These are phyloP conservation scores for Bombardia bombarda DNA, from an alignment of 495 filamentous ascomycete genomes.

Conservation along the genomic window DNA sequence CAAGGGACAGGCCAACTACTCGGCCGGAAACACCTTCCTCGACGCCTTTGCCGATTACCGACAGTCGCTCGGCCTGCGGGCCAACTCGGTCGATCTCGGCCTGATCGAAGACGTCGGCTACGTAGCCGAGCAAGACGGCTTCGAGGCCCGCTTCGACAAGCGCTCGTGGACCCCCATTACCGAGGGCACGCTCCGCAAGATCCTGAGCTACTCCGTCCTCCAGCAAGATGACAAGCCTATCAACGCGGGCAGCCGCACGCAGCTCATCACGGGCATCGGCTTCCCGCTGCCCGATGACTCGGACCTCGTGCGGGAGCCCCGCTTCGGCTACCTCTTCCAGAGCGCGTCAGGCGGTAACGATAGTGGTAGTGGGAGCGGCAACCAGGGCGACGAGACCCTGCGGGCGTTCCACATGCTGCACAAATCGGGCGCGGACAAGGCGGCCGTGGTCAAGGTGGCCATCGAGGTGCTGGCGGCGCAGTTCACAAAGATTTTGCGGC, in stretches of 20 bases:
- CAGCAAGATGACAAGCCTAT: constrained; percentile 14
- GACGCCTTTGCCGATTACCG: constrained; percentile 29
- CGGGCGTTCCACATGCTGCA: constrained; percentile 5
- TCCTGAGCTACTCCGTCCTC: constrained; percentile 23
- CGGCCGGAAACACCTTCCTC: constrained; percentile 50
- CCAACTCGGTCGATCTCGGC: constrained; percentile 16
- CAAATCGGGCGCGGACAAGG: constrained; percentile 2
- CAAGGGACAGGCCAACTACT: constrained; percentile 49
- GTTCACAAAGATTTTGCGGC: constrained; percentile 3
- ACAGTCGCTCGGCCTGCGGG: not conserved
- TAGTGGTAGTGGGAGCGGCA: not conserved
- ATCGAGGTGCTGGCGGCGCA: not conserved
- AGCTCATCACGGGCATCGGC: constrained; percentile 22
- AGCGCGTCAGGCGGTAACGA: not conserved
- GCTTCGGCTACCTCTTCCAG: constrained; percentile 3
- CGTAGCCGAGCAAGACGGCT: constrained; percentile 9
- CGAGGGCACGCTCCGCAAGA: constrained; percentile 21
- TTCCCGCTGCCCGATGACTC: constrained; percentile 13
- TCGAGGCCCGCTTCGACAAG: not conserved
- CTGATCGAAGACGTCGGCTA: constrained; percentile 18
- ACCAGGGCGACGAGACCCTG: constrained; percentile 1
- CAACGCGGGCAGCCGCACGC: constrained; percentile 3
- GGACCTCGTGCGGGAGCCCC: constrained; percentile 4
- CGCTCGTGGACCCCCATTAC: constrained; percentile 22
- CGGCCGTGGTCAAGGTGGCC: constrained; percentile 1